Evolutionary conservation across 148 eudicot genomes (phyloP), one percentile per base, ranked within the genome.

Genomic region (Vaccinium myrtillus): DNA sequence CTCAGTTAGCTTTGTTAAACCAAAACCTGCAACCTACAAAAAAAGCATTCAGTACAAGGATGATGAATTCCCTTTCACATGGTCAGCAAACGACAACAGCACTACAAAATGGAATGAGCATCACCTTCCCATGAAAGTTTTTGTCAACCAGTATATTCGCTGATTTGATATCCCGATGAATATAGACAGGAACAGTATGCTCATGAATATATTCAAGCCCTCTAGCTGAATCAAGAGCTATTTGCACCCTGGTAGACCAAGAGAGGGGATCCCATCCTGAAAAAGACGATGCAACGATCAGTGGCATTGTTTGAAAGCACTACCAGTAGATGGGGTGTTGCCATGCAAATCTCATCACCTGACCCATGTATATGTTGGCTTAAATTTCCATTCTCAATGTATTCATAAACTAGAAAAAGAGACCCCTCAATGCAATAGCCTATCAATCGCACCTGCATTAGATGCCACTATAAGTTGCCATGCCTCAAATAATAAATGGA

Each of bases 201-300:
- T 96, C 99, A 78, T 96, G 99, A 55, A 96, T 96, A 85, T 96
- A 96, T 82, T 96, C 99, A 83, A 96, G 98, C 63, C 99, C 99
- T 89, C 99, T 90, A 1, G 99, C 99, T 84, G 99, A 94, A 90
- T 96, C 99, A 59, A 96, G 92, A 53, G 99, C 99, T 82, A 96
- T 93, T 89, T 94, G 99, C 75, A 96, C 95, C 89, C 99, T 94
- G 77, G 84, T 88, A 59, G 94, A 85, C 99, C 99, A 96, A 23
- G 97, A 81, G 50, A 96, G 87, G 32, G 92, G 89, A 69, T 92
- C 90, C 83, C 80, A 89, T 69, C 80, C 98, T 96, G 89, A 69
- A 71, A 84, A 59, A 71, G 83, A 48, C 77, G 73, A 75, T 16
- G 8, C 23, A 30, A 71, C 18, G 51, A 16, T 55, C 55, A 53